Evolutionary conservation across 2,329 filamentous ascomycete species (phyloP), one percentile per base, ranked within the genome.

Genomic region (Neofusicoccum kwambonambiense): DNA sequence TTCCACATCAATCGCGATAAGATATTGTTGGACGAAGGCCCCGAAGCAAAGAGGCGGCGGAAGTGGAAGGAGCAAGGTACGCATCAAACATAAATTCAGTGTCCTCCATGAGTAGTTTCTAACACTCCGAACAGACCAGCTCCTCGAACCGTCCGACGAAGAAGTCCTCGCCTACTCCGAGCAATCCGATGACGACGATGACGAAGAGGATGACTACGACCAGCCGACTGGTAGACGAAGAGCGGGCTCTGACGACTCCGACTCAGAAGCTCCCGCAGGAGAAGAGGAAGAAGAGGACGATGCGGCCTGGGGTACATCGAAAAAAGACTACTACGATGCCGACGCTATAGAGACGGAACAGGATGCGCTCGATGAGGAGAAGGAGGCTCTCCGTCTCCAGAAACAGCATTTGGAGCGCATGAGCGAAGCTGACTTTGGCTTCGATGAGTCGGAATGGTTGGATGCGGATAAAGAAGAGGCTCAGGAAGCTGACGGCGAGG

Each of bases 261-360:
- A 77, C 2, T 65, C 65, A 69, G 68, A 68, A 67, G 45, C 37
- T 64, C 67, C 61, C 52, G 84, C 82, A 3, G 86, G 84, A 17
- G 84, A 84, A 6, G 83, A 85, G 34, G 80, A 84, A 34, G 84
- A 86, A 7, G 83, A 85, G 49, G 83, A 86, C 17, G 77, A 87
- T 60, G 88, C 87, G 47, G 93, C 89, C 74, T 98, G 95, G 93
- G 95, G 94, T 35, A 86, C 90, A 4, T 93, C 91, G 2, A 94
- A 87, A 76, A 90, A 90, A 67, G 94, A 97, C 71, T 96, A 97
- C 79, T 99, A 99, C 79, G 86, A 96, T 80, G 91, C 92, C 69
- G 94, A 99, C 77, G 81, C 81, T 9, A 88, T 89, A 65, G 86
- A 89, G 72, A 89, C 87, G 1, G 88, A 90, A 72, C 85, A 87